Conservation (phyloP, 805 yeast genomes). For the Starmerella powellii region DNA sequence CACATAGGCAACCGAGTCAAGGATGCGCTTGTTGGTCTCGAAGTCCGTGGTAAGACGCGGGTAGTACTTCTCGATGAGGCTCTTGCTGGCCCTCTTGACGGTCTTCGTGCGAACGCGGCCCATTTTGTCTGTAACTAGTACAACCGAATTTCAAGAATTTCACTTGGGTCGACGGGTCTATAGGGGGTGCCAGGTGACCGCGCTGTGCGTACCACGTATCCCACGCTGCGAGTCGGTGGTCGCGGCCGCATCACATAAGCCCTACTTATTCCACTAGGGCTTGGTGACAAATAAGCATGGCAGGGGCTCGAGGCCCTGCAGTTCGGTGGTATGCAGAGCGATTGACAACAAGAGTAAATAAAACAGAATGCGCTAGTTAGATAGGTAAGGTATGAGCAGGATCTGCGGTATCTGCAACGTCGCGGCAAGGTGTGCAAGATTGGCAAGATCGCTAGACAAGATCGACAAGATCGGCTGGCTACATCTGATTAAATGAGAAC, state of each 20-base stretch:
- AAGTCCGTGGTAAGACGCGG: constrained; percentile 99
- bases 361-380: no score
- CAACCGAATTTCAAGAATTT: constrained; percentile 18
- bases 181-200: background rate
- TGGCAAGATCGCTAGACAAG: no score
- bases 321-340: no score
- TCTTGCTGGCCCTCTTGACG: constrained; percentile 99
- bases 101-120: constrained; percentile 99
- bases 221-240: no score
- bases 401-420: no score
- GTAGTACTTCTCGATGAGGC: constrained; percentile 97
- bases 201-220: background rate
- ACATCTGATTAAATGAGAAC: no score
- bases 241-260: background rate
- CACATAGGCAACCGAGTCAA: constrained; percentile 96
- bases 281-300: background rate
- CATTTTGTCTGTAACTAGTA: constrained; percentile 29
- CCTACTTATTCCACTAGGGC: constrained; percentile 2
- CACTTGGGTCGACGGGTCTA: background rate
- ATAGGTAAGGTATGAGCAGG: no score
- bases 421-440: no score
- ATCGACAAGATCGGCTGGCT: no score
- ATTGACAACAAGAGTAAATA: no score
- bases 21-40: constrained; percentile 99
- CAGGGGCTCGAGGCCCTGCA: no score